Percentiles rank a stretch among this genome's conserved stretches.
Conservation (phyloP, 2,329 filamentous ascomycete genomes). For the Xylariaceae sp. region DNA sequence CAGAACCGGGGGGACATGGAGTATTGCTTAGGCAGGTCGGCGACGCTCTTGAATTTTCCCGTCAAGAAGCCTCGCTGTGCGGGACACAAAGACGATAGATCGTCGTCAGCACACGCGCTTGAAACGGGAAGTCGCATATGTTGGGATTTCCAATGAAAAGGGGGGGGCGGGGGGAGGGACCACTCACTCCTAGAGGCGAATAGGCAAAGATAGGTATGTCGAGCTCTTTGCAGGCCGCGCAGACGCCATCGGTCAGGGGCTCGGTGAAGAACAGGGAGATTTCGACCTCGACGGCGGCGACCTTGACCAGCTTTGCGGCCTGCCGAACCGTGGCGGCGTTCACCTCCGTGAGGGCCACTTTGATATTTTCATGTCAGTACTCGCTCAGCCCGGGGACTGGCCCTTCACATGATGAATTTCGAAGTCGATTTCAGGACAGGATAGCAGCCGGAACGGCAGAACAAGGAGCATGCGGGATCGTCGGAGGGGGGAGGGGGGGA, state of each 20-base stretch:
- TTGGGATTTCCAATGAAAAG: not conserved
- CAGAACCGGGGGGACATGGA: conserved; percentile 8
- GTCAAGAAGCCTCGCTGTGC: conserved; percentile 10
- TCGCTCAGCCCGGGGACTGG: too few species aligned
- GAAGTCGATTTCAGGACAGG: too few species aligned
- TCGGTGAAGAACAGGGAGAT: conserved; percentile 24
- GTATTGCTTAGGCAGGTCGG: conserved; percentile 4
- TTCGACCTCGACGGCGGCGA: conserved; percentile 28
- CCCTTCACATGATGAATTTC: too few species aligned
- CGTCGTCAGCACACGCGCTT: not conserved
- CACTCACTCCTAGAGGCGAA: conserved; percentile 35
- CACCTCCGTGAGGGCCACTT: conserved; percentile 9
- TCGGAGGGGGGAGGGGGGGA: too few species aligned
- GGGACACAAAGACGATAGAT: too few species aligned
- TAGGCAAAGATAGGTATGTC: conserved; percentile 47
- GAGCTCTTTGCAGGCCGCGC: conserved; percentile 33
- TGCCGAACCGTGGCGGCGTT: conserved; percentile 24
- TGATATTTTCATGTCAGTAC: too few species aligned
- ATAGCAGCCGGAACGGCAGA: too few species aligned
- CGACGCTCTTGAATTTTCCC: conserved; percentile 7
- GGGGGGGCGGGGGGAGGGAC: not conserved
- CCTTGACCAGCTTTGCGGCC: conserved; percentile 19
- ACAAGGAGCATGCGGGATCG: too few species aligned
- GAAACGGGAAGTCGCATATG: not conserved
- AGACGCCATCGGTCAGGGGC: conserved; percentile 24